Percentiles rank a stretch among this genome's conserved stretches.
phyloP scores from a whole-genome alignment of 2,329 filamentous ascomycete species.

The Fusarium veterinarium region DNA sequence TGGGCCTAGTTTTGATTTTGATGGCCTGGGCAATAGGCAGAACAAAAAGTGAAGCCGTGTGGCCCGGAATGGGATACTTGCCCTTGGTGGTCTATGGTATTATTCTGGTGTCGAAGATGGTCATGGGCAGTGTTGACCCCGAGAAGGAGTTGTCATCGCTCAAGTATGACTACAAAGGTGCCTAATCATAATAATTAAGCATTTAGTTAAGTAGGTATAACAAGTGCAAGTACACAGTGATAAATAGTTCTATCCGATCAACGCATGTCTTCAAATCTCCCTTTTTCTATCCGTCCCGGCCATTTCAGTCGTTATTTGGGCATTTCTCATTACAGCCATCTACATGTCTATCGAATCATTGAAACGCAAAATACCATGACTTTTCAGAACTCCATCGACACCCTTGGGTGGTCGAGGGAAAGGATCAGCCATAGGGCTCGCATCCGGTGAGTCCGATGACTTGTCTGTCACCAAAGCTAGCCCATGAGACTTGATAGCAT shows the following conservation, averaged over 20 bases:
- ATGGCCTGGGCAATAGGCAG: slow-evolving; percentile 55
- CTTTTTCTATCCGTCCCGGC: slow-evolving; percentile 32
- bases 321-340: slow-evolving; percentile 40
- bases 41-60: slow-evolving; percentile 50
- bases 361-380: slow-evolving; percentile 89
- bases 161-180: slow-evolving; percentile 76
- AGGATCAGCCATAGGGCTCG: slow-evolving; percentile 57
- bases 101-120: slow-evolving; percentile 69
- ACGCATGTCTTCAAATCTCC: background rate
- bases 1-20: slow-evolving; percentile 65
- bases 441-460: slow-evolving; percentile 66
- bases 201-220: background rate
- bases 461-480: slow-evolving; percentile 92
- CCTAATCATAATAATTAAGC: slow-evolving; percentile 51
- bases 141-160: slow-evolving; percentile 71
- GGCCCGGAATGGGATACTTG: slow-evolving; percentile 61
- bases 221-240: background rate
- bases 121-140: slow-evolving; percentile 77
- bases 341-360: slow-evolving; percentile 87
- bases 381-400: slow-evolving; percentile 87
- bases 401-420: slow-evolving; percentile 77
- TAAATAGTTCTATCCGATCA: slow-evolving; percentile 19
- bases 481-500: slow-evolving; percentile 94
- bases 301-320: slow-evolving; percentile 27
- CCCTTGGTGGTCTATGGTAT: slow-evolving; percentile 70